These are phyloP conservation scores for Primulina tabacum DNA, from an alignment of 257 asterid genomes.

Conservation along the genomic window DNA sequence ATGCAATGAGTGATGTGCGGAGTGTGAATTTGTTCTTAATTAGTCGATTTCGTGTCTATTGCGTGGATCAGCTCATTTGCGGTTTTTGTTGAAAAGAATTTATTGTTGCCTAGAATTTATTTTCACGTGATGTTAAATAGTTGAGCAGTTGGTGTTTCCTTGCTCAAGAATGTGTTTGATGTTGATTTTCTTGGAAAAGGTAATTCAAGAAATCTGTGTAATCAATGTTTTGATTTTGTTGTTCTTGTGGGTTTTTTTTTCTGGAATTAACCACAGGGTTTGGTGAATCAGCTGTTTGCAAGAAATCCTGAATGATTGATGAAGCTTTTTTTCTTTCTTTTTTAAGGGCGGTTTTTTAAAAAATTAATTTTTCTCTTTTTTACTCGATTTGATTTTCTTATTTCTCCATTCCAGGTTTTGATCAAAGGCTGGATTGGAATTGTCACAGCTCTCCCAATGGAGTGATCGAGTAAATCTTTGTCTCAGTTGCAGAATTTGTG, in stretches of 20 bases:
- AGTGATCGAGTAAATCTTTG: slow-evolving; percentile 29
- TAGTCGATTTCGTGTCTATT: slow-evolving; percentile 21
- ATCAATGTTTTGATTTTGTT: not conserved
- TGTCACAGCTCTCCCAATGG: slow-evolving; percentile 51
- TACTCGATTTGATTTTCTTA: slow-evolving; percentile 7
- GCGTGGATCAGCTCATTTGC: slow-evolving; percentile 20
- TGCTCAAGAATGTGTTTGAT: slow-evolving; percentile 13
- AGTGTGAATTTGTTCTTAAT: slow-evolving; percentile 14
- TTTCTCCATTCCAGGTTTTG: slow-evolving; percentile 37
- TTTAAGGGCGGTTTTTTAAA: not conserved
- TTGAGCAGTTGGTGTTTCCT: slow-evolving; percentile 15
- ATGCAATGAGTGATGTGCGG: slow-evolving; percentile 12
- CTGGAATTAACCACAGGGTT: not conserved
- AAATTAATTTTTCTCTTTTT: not conserved
- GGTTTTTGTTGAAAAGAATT: slow-evolving; percentile 8
- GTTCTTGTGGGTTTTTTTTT: not conserved
- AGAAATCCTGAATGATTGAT: not conserved
- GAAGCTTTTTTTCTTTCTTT: not conserved
- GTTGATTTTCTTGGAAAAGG: not conserved
- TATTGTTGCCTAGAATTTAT: slow-evolving; percentile 1
- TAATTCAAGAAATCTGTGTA: not conserved
- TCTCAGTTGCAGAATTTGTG: slow-evolving; percentile 22
- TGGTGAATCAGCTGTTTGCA: slow-evolving; percentile 7
- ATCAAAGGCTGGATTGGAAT: slow-evolving; percentile 22
- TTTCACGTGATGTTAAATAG: slow-evolving; percentile 1